These are phyloP conservation scores for Skeletonema costatum DNA, from an alignment of 108 stramenopile genomes.

Conservation along the genomic window DNA sequence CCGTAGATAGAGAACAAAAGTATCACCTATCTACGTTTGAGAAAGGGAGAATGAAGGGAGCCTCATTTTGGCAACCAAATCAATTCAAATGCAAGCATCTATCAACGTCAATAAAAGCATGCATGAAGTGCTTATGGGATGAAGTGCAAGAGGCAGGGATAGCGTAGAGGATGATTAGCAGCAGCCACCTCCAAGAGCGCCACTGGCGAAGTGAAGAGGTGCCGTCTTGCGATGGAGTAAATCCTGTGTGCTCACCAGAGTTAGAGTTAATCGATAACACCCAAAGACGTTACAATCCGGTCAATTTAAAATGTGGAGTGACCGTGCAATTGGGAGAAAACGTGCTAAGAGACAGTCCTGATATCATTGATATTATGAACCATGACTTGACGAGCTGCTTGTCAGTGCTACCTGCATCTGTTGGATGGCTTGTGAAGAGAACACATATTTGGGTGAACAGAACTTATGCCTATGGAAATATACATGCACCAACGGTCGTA, in stretches of 20 bases:
- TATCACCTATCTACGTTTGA: too few relatives aligned
- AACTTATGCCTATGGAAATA: neutral
- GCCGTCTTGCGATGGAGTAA: neutral
- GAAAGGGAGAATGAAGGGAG: too few relatives aligned
- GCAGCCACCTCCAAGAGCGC: neutral
- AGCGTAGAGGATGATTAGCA: neutral
- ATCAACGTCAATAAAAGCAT: too few relatives aligned
- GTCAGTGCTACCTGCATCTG: slow-evolving; percentile 58
- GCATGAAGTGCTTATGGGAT: too few relatives aligned
- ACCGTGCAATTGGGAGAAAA: slow-evolving; percentile 56
- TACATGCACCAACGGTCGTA: neutral
- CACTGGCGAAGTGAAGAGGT: neutral
- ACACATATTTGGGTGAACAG: slow-evolving; percentile 79
- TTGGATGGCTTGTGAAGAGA: slow-evolving; percentile 59
- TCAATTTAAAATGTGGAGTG: slow-evolving; percentile 61
- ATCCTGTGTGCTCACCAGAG: neutral
- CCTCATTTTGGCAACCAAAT: too few relatives aligned
- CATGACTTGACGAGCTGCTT: slow-evolving; percentile 61
- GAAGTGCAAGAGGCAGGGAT: too few relatives aligned
- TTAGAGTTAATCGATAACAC: slow-evolving; percentile 73
- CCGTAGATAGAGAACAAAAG: too few relatives aligned
- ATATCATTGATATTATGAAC: slow-evolving; percentile 58
- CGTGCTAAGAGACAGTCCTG: slow-evolving; percentile 60
- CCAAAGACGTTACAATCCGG: slow-evolving; percentile 46
- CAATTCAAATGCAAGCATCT: too few relatives aligned